Evolutionary conservation across 2,329 filamentous ascomycete species (phyloP).

Genomic region (Sporothrix humicola): DNA sequence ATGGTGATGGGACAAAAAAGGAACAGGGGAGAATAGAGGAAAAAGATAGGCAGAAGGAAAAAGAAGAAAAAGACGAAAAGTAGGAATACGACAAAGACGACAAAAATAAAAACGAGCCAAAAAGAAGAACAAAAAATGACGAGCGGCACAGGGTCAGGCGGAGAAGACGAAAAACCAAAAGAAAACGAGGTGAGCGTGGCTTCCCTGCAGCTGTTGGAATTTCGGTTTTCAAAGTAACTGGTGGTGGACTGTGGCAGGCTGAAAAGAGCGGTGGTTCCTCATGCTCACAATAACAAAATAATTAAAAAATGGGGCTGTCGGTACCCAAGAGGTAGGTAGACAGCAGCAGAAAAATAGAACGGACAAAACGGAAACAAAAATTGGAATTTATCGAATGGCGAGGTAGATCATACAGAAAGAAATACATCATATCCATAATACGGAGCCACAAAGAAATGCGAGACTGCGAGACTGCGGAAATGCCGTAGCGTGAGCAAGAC

Average conservation of each 20-base stretch:
- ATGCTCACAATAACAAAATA: neutral
- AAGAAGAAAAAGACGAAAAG: neutral
- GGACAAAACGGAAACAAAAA: neutral
- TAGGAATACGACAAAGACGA: neutral
- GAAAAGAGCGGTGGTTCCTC: neutral
- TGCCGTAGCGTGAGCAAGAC: neutral
- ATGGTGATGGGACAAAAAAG: neutral
- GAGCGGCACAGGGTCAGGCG: conserved; percentile 1
- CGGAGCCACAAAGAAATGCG: neutral
- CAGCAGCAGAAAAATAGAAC: neutral
- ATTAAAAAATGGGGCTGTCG: conserved; percentile 14
- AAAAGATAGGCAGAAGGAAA: neutral
- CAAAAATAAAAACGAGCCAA: too few relatives aligned
- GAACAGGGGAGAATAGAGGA: neutral
- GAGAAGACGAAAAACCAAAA: neutral
- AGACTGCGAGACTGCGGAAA: neutral
- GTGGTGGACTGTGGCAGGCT: neutral
- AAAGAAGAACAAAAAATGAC: neutral
- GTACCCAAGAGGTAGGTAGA: neutral
- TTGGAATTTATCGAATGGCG: conserved; percentile 4
- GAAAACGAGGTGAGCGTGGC: neutral
- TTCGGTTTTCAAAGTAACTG: neutral
- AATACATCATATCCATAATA: neutral
- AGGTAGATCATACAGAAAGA: too few relatives aligned
- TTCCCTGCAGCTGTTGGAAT: neutral